Base-by-base conservation (phyloP, 2,329 filamentous ascomycete species). In the Alternaria triticina region DNA sequence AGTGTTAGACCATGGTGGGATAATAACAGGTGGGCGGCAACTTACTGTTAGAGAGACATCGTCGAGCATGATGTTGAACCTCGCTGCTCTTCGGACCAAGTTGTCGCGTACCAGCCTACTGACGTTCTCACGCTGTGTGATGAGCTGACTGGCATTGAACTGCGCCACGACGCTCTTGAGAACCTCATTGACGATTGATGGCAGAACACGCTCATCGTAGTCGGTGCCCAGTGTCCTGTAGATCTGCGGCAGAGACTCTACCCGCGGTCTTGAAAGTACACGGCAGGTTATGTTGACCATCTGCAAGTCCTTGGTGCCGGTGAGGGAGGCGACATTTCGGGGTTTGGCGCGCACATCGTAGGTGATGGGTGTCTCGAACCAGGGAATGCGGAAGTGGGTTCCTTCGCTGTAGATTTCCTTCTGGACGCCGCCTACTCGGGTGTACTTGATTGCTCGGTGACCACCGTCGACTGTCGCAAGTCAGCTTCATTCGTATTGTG, bases 231-330 rank as follows among this genome's bases (percentile, higher is more conserved):
- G 87, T 1, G 96, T 99, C 70, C 96, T 88, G 87, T 98, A 99
- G 77, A 99, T 99, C 83, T 97, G 93, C 17, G 96, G 96, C 45
- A 99, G 89, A 30, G 94, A 92, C 70, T 92, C 89, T 76, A 99
- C 85, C 62, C 94, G 89, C 60, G 96, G 96, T 74, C 94, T 87
- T 62, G 95, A 97, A 57, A 99, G 92, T 62, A 99, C 96, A 92
- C 96, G 95, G 83, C 96, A 99, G 78, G 95, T 99, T 80, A 99
- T 98, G 88, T 99, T 99, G 79, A 98, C 96, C 96, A 99, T 99
- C 86, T 99, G 96, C 83, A 99, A 85, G 83, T 99, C 96, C 87
- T 99, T 99, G 78, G 96, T 99, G 74, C 96, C 96, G 64, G 96
- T 99, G 71, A 99, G 88, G 70, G 96, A 98, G 71, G 96, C 92